Evolutionary conservation across 805 yeast genomes (phyloP).

Genomic region (Monosporozyma aquatica): DNA sequence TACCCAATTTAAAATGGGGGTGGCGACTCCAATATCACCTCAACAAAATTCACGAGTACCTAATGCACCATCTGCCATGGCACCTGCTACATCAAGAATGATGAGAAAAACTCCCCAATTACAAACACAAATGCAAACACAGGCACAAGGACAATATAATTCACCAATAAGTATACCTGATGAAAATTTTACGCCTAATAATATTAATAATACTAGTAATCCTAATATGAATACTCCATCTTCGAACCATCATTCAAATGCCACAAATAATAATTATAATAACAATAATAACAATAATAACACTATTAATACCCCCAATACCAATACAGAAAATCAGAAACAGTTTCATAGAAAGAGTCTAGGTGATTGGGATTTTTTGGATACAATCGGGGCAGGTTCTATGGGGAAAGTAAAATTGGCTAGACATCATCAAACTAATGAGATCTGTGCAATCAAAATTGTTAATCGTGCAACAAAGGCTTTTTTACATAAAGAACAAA

Average conservation of each 20-base stretch:
- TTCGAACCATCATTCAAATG: constrained; percentile 5
- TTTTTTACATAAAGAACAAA: constrained; percentile 61
- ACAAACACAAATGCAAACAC: neutral
- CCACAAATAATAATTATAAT: constrained; percentile 10
- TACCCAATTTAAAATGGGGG: constrained; percentile 26
- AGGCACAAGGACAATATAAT: neutral
- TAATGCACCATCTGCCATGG: neutral
- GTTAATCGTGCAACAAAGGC: constrained; percentile 82
- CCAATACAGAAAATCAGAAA: constrained; percentile 10
- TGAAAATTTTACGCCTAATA: neutral
- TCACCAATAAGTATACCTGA: neutral
- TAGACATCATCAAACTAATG: constrained; percentile 68
- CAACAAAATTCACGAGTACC: too few relatives aligned
- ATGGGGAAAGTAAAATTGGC: constrained; percentile 99
- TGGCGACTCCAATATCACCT: too few relatives aligned
- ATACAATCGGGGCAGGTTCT: constrained; percentile 95
- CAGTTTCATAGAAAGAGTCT: constrained; percentile 75
- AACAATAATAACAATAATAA: neutral
- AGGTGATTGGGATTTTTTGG: constrained; percentile 94
- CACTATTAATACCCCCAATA: constrained; percentile 4
- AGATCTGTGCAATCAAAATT: constrained; percentile 85
- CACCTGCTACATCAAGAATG: too few relatives aligned
- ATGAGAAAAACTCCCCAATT: constrained; percentile 21
- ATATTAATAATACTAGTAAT: neutral
- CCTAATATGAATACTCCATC: too few relatives aligned